Base-by-base conservation (phyloP, 2,329 filamentous ascomycete genomes). In the Xylaria sp. region DNA sequence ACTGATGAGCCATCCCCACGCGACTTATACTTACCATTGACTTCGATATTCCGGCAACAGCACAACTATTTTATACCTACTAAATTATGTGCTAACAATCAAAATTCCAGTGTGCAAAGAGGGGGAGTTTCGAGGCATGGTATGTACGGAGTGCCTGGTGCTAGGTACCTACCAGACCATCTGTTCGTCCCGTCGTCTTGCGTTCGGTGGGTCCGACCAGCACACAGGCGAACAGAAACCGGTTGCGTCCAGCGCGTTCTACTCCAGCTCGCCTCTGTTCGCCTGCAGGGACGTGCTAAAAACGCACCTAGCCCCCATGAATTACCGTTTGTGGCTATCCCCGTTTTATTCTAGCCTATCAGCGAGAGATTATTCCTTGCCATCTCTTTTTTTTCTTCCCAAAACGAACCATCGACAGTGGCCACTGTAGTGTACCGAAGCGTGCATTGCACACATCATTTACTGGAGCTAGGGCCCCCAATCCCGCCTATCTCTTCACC, bases 161-260 rank as follows among this genome's bases (percentile, higher is more conserved):
- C 15, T 4, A 33, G 28, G 28, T 28, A 28, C 28, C 28, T 28
- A 31, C 31, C 33, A 33, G 65, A 63, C 60, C 59, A 67, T 56
- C 57, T 17, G 57, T 58, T 66, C 58, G 42, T 57, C 48, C 31
- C 13, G 46, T 61, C 13, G 46, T 61, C 31, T 31, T 42, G 44
- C 23, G n/a, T 36, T 65, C 38, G 36, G 62, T 62, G 64, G 60
- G 36, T 46, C 48, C 17, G 20, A 42, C 49, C n/a, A 20, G 63
- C 73, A 67, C 73, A 67, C 31, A 26, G 17, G 49, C 60, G 69
- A 74, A 69, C 56, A 75, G 71, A 75, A 74, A 68, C 72, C 72
- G 71, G 71, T 71, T 66, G 48, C 59, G 28, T 28, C 51, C 44
- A 63, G 58, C 71, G 72, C 65, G 66, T 70, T 70, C 63, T 71